Conservation (phyloP, 106 monocot genomes). For the Allium fistulosum region DNA sequence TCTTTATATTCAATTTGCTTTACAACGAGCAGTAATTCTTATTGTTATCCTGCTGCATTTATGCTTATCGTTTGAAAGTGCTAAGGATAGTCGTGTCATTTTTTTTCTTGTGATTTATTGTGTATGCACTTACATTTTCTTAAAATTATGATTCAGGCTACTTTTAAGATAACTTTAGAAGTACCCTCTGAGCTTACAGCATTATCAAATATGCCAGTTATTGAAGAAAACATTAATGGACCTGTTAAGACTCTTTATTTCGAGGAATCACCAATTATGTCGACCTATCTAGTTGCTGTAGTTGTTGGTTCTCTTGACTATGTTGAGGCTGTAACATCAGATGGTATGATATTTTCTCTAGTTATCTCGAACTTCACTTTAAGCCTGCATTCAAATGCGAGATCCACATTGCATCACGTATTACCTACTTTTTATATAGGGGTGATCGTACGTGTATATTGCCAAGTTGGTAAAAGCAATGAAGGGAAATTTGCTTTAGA, state of each 20-base stretch:
- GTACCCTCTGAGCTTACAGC: conserved; percentile 79
- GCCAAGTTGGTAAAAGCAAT: conserved; percentile 68
- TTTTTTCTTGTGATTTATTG: conserved; percentile 2
- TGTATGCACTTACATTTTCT: background rate
- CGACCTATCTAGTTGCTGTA: conserved; percentile 91
- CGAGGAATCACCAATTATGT: conserved; percentile 92
- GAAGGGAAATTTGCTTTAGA: conserved; percentile 95
- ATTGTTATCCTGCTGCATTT: background rate
- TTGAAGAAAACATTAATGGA: conserved; percentile 51
- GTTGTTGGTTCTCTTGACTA: conserved; percentile 90
- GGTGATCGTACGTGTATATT: conserved; percentile 73
- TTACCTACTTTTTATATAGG: conserved; percentile 26
- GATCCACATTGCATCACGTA: background rate
- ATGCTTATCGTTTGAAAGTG: conserved; percentile 2
- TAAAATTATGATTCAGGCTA: conserved; percentile 42
- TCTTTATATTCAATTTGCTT: too few relatives aligned
- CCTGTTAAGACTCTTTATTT: conserved; percentile 47
- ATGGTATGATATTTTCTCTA: conserved; percentile 40
- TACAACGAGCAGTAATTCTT: too few relatives aligned
- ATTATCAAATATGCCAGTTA: conserved; percentile 85
- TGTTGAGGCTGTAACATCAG: conserved; percentile 52
- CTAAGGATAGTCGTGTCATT: background rate
- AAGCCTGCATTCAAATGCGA: too few relatives aligned
- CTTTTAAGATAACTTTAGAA: conserved; percentile 78
- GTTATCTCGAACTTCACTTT: too few relatives aligned